These are phyloP conservation scores for Clathrospora elynae DNA, from an alignment of 2,329 filamentous ascomycete species.

Conservation along the genomic window DNA sequence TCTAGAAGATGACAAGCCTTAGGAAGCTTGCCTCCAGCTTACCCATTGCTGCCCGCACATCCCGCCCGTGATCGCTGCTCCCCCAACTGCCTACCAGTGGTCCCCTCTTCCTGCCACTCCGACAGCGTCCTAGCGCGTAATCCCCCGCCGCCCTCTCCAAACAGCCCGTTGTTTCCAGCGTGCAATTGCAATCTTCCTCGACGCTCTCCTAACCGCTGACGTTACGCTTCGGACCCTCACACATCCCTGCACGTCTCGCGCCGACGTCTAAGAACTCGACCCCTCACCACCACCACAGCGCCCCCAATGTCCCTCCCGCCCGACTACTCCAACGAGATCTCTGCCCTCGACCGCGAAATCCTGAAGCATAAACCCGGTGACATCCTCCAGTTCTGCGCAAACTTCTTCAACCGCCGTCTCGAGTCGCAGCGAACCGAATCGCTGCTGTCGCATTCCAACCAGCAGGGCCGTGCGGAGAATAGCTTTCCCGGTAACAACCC, in stretches of 20 bases:
- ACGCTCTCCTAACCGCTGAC: constrained; percentile 18
- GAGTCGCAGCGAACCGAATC: constrained; percentile 67
- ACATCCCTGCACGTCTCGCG: constrained; percentile 46
- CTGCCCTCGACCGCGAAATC: constrained; percentile 66
- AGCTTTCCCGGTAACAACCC: constrained; percentile 81
- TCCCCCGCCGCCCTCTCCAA: constrained; percentile 15
- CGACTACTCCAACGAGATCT: constrained; percentile 62
- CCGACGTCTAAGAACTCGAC: constrained; percentile 47
- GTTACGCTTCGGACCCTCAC: constrained; percentile 37
- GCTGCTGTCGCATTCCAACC: constrained; percentile 55
- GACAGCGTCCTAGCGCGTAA: constrained; percentile 20
- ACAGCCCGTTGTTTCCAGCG: constrained; percentile 8
- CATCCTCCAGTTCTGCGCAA: constrained; percentile 72
- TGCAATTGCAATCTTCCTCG: constrained; percentile 13
- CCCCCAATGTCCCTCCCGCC: constrained; percentile 49
- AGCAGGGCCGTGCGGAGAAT: constrained; percentile 62
- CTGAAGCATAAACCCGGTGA: constrained; percentile 64
- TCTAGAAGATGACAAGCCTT: constrained; percentile 35
- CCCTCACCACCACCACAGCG: constrained; percentile 36
- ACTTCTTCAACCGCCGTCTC: constrained; percentile 69
- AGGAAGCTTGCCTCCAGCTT: constrained; percentile 27
- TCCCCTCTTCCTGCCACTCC: constrained; percentile 25
- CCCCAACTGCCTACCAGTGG: constrained; percentile 16
- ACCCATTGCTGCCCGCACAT: constrained; percentile 25
- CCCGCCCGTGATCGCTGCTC: constrained; percentile 21